phyloP scores from a whole-genome alignment of 208 protist genomes.

The Trypanosoma congolense region DNA sequence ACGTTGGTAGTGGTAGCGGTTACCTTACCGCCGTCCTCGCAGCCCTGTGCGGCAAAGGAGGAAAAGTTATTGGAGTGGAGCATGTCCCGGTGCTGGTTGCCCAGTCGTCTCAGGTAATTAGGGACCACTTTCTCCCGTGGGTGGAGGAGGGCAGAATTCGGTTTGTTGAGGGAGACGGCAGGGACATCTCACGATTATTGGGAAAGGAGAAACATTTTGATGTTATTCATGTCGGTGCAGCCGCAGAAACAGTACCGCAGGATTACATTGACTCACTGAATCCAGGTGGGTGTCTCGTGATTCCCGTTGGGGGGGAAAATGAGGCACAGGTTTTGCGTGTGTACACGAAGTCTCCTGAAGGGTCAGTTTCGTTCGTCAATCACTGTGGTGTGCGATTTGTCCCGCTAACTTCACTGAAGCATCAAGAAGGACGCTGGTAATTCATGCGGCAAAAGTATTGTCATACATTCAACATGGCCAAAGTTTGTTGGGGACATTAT shows the following conservation, averaged over 20 bases:
- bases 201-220: conserved; percentile 35
- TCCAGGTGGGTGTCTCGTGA: conserved; percentile 55
- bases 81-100: conserved; percentile 58
- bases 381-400: conserved; percentile 65
- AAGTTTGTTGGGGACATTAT: too few relatives aligned
- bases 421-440: conserved; percentile 25
- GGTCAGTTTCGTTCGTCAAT: conserved; percentile 28
- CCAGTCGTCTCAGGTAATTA: conserved; percentile 32
- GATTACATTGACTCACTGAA: conserved; percentile 44
- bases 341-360: conserved; percentile 52
- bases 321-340: conserved; percentile 56
- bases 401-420: conserved; percentile 63
- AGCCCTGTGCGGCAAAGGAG: conserved; percentile 33
- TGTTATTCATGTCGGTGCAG: conserved; percentile 87
- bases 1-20: conserved; percentile 86
- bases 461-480: too few relatives aligned
- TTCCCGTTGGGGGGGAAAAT: conserved; percentile 61
- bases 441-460: too few relatives aligned
- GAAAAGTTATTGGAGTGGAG: conserved; percentile 68
- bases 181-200: conserved; percentile 24
- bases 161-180: conserved; percentile 69
- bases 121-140: conserved; percentile 39
- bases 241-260: conserved; percentile 36
- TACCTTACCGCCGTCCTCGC: conserved; percentile 84
- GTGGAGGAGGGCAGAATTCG: conserved; percentile 30